phyloP scores from a whole-genome alignment of 23 red algal genomes.

The Gracilariopsis chorda region DNA sequence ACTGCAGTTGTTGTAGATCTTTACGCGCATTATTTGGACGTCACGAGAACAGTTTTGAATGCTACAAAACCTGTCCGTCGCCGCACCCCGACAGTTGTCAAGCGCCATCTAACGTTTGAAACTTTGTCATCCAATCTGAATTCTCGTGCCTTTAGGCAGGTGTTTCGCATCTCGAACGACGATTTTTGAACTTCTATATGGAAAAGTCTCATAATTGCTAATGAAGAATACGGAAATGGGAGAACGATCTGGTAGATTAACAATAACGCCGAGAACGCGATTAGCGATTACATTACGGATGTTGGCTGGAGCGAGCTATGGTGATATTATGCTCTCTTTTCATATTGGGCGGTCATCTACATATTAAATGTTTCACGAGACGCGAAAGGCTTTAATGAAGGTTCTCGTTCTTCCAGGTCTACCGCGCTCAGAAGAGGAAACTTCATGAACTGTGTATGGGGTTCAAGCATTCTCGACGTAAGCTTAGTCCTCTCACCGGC shows the following conservation, averaged over 20 bases:
- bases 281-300: neutral
- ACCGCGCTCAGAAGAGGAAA: neutral
- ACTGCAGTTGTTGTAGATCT: no score
- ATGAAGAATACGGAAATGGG: neutral
- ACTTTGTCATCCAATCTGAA: no score
- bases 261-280: neutral
- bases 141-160: neutral
- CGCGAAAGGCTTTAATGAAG: neutral
- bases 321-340: neutral
- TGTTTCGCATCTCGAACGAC: neutral
- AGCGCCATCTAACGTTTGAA: no score
- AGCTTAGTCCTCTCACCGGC: neutral
- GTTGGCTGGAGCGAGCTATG: neutral
- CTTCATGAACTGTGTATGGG: neutral
- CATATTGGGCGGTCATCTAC: neutral
- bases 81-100: no score
- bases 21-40: no score
- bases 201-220: neutral
- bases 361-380: conserved; percentile 3
- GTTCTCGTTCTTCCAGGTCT: neutral
- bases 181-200: neutral
- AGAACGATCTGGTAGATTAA: no score
- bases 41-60: no score
- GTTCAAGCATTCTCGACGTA: neutral
- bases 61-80: no score